Conservation (phyloP, 805 yeast species). For the Kodamaea jinghongensis region DNA sequence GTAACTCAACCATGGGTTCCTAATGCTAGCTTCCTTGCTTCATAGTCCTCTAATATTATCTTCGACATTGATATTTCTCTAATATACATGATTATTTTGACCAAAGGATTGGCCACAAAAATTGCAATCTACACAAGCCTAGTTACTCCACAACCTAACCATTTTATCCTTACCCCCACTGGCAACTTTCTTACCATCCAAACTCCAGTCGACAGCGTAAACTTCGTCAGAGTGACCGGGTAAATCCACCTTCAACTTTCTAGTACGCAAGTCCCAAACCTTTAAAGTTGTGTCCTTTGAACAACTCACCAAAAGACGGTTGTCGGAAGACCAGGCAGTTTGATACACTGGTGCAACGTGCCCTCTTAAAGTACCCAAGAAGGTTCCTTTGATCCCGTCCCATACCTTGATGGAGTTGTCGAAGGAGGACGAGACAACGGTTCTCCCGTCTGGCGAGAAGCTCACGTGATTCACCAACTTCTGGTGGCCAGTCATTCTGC, state of each 20-base stretch:
- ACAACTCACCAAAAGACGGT: constrained; percentile 85
- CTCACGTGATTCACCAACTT: constrained; percentile 94
- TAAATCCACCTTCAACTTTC: constrained; percentile 79
- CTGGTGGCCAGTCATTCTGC: constrained; percentile 97
- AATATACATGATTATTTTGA: neutral
- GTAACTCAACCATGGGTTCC: too few species aligned
- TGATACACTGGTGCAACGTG: constrained; percentile 98
- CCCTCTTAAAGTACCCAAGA: constrained; percentile 86
- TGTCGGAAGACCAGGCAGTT: constrained; percentile 96
- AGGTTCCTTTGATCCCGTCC: constrained; percentile 93
- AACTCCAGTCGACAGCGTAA: constrained; percentile 96
- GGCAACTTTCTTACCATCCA: constrained; percentile 90
- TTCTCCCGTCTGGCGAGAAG: constrained; percentile 93
- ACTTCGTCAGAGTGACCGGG: constrained; percentile 98
- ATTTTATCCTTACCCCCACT: constrained; percentile 97
- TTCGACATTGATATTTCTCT: too few species aligned
- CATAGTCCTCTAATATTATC: too few species aligned
- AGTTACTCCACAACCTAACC: constrained; percentile 75
- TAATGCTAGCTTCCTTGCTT: too few species aligned
- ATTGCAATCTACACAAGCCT: neutral
- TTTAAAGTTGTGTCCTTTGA: constrained; percentile 95
- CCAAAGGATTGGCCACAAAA: neutral
- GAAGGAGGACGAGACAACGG: constrained; percentile 87
- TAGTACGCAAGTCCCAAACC: constrained; percentile 91
- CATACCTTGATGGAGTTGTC: constrained; percentile 94